phyloP scores from a whole-genome alignment of 2,329 filamentous ascomycete species.

The Ascochyta pisi region DNA sequence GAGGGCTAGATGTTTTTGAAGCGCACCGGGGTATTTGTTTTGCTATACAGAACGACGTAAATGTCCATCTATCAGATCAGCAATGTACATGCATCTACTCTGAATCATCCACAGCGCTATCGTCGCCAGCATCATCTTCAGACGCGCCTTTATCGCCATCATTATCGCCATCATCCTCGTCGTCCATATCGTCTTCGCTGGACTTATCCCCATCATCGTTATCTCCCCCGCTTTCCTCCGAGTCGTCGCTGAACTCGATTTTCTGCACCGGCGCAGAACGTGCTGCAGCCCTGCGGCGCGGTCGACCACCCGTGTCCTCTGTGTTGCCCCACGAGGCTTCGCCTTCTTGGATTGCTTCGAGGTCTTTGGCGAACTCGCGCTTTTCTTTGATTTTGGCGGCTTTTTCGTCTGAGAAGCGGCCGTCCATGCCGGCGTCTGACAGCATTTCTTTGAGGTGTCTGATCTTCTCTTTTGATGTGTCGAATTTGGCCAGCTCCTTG shows the following conservation, averaged over 20 bases:
- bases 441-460: slow-evolving; percentile 81
- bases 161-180: slow-evolving; percentile 24
- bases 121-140: slow-evolving; percentile 22
- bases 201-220: slow-evolving; percentile 23
- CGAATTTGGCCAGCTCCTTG: slow-evolving; percentile 76
- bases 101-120: slow-evolving; percentile 28
- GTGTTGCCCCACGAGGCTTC: slow-evolving; percentile 75
- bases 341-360: slow-evolving; percentile 84
- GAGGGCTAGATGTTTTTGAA: background rate
- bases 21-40: background rate
- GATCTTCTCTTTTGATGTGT: slow-evolving; percentile 80
- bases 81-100: slow-evolving; percentile 23
- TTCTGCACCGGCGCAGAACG: slow-evolving; percentile 26
- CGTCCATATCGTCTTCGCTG: slow-evolving; percentile 21
- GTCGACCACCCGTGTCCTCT: slow-evolving; percentile 37
- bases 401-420: slow-evolving; percentile 83
- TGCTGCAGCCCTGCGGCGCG: slow-evolving; percentile 35
- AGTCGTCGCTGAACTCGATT: slow-evolving; percentile 33
- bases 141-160: slow-evolving; percentile 18
- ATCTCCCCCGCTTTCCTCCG: slow-evolving; percentile 32
- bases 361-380: slow-evolving; percentile 81
- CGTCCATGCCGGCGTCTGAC: slow-evolving; percentile 82
- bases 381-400: slow-evolving; percentile 86
- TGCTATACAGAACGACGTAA: no score
- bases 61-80: background rate